Base-by-base conservation (phyloP, 768 basidiomycete genomes). In the Ramaria sp. region DNA sequence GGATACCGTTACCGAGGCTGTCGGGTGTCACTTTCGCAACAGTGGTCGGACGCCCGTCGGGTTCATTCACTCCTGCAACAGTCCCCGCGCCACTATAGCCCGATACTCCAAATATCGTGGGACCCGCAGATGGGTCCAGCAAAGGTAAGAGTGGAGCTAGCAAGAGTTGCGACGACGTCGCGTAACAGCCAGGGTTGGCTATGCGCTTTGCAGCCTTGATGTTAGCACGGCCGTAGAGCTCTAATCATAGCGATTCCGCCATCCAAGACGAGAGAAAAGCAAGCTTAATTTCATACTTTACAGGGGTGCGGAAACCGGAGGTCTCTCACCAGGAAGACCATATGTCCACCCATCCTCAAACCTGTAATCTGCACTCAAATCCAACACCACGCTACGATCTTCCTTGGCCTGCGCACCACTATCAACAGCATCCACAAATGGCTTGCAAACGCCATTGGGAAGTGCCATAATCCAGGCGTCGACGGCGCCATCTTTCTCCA, bases 391-490 rank as follows among this genome's bases (percentile, higher is more conserved):
- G 62, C 92, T 89, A 43, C 77, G 74, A 34, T 71, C 71, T 59
- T 75, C 72, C 53, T 69, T 71, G 60, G 82, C 80, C 64, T 76
- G 78, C 13, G 84, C 75, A 5, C 85, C 91, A 38, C 81, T 78
- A 65, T 96, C 92, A 49, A 99, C 73, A 15, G 95, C 95, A 65
- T 94, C 92, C 34, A 99, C 92, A 67, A 95, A 99, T 0, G 94
- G 94, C 71, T 94, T 93, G 73, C 89, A 88, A 22, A 91, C 80
- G 19, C 96, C 96, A 63, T 98, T 99, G n/a, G 96, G 96, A 49
- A 99, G 78, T 2, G 96, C 96, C 89, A 97, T 94, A 53, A 98
- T 82, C 95, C 96, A 99, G 9, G 92, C 95, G 66, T 99, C 95
- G 17, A 99, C 91, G 65, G 87, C 88, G 9, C 88, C 85, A 51